Evolutionary conservation across 768 basidiomycete genomes (phyloP), one percentile per base, ranked within the genome.

Genomic region (Boletus vinaceobasis): DNA sequence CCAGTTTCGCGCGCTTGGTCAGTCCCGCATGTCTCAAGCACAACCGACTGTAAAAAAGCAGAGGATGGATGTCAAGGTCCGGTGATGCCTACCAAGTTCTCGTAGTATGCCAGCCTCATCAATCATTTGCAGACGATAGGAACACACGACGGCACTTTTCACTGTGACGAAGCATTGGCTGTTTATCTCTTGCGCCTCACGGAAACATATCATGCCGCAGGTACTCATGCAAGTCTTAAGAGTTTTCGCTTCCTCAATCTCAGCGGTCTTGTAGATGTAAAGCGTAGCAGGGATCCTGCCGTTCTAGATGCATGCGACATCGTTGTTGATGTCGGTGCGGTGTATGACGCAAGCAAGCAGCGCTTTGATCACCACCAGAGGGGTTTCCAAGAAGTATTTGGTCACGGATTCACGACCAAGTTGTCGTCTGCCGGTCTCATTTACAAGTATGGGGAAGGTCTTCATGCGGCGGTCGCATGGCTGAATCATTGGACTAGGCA

Each of bases 311-410:
- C 83, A 7, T 94, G 95, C 70, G 87, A 94, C 68, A 93, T 99
- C 65, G 90, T 99, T 31, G 93, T 98, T 23, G 96, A 99, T 66
- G 94, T 99, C 47, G 95, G 97, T 10, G 94, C 90, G 7, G 80
- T 90, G 23, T 99, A 98, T 70, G 92, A 96, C 52, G 83, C 86
- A 65, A 74, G 74, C 56, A 83, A 78, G 52, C 82, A 87, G 50
- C 80, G 88, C 37, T 99, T 93, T 69, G 96, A 99, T 71, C 96
- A 99, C 67, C 96, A 99, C 67, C 96, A 99, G 66, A 84, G 95
- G 39, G 94, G 89, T 0, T 99, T 99, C 71, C 77, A 76, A 7
- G 90, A 96, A 67, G 81, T 90, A 26, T 97, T 99, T 67, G 96
- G 93, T 3, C 77, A 88, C 60, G 93, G 89, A 10, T 93, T 90